Base-by-base conservation (phyloP, 75 land plant genomes). In the Selaginella tamariscina region DNA sequence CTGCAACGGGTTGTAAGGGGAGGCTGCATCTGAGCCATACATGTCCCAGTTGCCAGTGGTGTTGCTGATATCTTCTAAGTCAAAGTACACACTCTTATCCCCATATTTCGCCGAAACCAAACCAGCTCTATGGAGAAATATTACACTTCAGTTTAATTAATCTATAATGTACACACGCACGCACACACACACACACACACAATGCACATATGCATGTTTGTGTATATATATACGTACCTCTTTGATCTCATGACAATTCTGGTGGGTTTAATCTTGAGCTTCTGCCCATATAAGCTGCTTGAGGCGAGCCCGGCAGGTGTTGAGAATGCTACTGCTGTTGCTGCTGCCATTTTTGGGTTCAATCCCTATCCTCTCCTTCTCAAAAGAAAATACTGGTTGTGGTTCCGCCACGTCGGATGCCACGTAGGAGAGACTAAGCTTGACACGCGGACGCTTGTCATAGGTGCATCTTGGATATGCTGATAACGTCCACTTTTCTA, bases 1-100 rank as follows among this genome's bases (percentile, higher is more conserved):
- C 95, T 93, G 98, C 31, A 89, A 80, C 8, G 83, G 39, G 72
- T 93, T 93, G 83, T 93, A 93, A 18, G 96, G 96, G 29, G 88
- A 85, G 13, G 96, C 96, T 0, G 82, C 86, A 73, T 93, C 98
- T 2, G 91, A 87, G 20, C 98, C 98, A 56, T 93, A 93, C 30
- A 93, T 64, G 56, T 93, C 98, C 98, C 98, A 93, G 56, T 80
- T 82, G 0, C 98, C 98, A 1, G 98, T 93, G 77, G 98, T 85
- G 96, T 93, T 93, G 85, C 81, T 76, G 59, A 93, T 70, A 67
- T 93, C 98, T 56, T 87, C 98, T 74, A 93, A 73, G 72, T 93
- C 98, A 63, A 93, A 93, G 80, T 89, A 93, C 1, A 89, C 82
- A 74, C 98, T 93, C 81, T 83, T 90, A 65, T 93, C 96, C 15